Base-by-base conservation (phyloP, 371 early-diverging fungal species). In the Mucor circinelloides region DNA sequence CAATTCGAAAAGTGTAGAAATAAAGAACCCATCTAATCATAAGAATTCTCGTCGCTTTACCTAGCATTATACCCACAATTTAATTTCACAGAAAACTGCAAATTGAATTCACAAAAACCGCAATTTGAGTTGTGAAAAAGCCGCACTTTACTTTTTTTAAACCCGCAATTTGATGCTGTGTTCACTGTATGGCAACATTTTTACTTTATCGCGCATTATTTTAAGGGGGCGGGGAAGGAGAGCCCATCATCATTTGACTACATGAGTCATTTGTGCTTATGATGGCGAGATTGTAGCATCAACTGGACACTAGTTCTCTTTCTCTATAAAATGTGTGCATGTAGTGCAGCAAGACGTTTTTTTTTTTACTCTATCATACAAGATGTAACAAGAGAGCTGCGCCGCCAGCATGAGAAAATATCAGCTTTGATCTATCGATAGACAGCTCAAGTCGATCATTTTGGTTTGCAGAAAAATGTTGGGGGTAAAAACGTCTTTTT, bases 41-140 rank as follows among this genome's bases (percentile, higher is more conserved):
- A 60, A 60, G 60, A 60, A 60, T 44, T 46, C 46, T 60, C 48
- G 25, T 60, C 60, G 60, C 60, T 46, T 60, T 60, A 46, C 60
- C 60, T 60, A 60, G 44, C 48, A 60, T 60, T 54, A 54, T 54
- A 54, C 28, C 55, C 55, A 17, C 55, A 54, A 54, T 54, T 54
- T 60, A 42, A 58, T 58, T 58, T 58, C 58, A 58, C 58, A 23
- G 21, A 34, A 58, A 58, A 58, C 58, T 58, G 58, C 58, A 58
- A 58, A 34, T 58, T 58, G n/a, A 38, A 34, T 58, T 58, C 12
- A 28, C 25, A 54, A 54, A 54, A 54, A 40, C 40, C 40, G 40
- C 10, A 40, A 40, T 40, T 40, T 40, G 40, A 40, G 34, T 34
- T n/a, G n/a, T n/a, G n/a, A n/a, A n/a, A n/a, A n/a, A n/a, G n/a